phyloP scores from a whole-genome alignment of 106 monocot species.

The Dendrobium officinale region DNA sequence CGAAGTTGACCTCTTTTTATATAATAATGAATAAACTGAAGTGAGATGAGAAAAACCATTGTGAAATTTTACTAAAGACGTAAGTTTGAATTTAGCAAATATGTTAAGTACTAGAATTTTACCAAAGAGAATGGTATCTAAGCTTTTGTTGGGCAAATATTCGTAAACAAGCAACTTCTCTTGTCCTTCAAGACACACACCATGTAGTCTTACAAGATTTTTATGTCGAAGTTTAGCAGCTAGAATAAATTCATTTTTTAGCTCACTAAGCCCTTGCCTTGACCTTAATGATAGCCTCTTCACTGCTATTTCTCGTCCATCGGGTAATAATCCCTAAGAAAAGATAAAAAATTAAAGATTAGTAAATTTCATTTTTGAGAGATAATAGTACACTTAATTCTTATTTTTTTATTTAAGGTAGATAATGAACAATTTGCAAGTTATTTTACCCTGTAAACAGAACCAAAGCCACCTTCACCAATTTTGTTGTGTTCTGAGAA shows the following conservation, averaged over 20 bases:
- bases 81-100: not conserved
- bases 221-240: conserved; percentile 30
- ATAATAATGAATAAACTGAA: not conserved
- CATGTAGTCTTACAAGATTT: conserved; percentile 24
- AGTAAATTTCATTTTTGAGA: not conserved
- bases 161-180: conserved; percentile 30
- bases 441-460: conserved; percentile 22
- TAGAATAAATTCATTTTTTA: conserved; percentile 20
- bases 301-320: conserved; percentile 27
- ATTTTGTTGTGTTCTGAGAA: conserved; percentile 21
- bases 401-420: not conserved
- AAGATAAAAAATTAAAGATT: too few relatives aligned
- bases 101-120: not conserved
- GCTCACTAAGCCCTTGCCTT: conserved; percentile 17
- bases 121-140: conserved; percentile 26
- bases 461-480: conserved; percentile 36
- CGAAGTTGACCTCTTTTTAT: too few relatives aligned
- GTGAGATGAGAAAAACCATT: not conserved
- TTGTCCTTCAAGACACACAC: conserved; percentile 20
- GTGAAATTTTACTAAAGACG: not conserved
- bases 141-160: conserved; percentile 28
- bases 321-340: conserved; percentile 5
- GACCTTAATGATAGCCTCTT: conserved; percentile 25
- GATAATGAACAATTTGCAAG: not conserved
- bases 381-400: not conserved